phyloP scores from a whole-genome alignment of 192 early-diverging fungal genomes.

The Spizellomyces punctatus region DNA sequence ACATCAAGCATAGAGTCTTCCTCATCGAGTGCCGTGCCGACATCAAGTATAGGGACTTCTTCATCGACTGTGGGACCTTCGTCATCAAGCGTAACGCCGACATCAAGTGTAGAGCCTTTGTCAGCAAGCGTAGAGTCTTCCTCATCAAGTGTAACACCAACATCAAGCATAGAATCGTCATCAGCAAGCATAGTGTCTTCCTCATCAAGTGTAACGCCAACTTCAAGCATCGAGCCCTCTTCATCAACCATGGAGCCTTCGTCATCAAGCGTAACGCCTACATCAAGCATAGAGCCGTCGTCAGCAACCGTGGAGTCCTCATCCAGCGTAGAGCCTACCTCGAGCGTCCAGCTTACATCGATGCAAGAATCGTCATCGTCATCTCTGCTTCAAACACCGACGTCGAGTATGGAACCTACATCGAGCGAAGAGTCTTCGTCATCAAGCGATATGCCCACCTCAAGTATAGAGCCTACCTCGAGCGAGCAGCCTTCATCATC shows the following conservation, averaged over 20 bases:
- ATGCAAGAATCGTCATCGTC: no score
- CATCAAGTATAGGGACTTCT: background rate
- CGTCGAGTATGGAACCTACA: background rate
- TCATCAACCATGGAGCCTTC: background rate
- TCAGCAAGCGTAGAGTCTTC: no score
- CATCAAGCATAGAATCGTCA: background rate
- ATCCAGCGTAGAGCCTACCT: background rate
- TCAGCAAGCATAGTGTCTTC: no score
- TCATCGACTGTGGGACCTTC: background rate
- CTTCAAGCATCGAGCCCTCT: background rate
- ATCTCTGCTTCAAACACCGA: no score
- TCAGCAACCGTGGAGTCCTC: no score
- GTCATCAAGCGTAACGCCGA: background rate
- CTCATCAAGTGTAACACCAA: background rate
- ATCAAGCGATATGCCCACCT: background rate
- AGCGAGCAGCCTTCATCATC: background rate
- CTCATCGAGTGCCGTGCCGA: no score
- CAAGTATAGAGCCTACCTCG: background rate
- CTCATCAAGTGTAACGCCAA: no score
- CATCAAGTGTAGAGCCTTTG: no score
- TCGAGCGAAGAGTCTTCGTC: background rate
- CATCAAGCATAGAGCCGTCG: no score
- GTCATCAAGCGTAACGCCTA: background rate
- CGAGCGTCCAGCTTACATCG: background rate
- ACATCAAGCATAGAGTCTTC: no score